Conservation (phyloP, 805 yeast genomes). For the Cyberlindnera subsufficiens region DNA sequence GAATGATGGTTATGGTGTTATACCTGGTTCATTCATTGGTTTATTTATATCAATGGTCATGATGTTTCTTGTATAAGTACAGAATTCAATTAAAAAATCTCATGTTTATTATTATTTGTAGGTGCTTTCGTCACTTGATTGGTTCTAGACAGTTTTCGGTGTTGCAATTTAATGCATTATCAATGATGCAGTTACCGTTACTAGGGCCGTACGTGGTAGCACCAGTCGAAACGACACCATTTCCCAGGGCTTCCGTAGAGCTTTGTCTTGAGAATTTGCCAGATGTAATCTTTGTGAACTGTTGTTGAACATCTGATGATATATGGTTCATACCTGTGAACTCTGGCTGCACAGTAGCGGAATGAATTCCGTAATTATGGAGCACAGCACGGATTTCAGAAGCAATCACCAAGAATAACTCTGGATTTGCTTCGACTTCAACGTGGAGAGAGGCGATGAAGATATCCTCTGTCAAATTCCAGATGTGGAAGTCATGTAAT, state of each 20-base stretch:
- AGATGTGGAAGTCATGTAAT: conserved; percentile 92
- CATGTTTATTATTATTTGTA: too few relatives aligned
- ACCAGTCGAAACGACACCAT: conserved; percentile 6
- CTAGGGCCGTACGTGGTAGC: conserved; percentile 29
- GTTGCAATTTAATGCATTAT: conserved; percentile 47
- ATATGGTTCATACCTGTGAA: conserved; percentile 38
- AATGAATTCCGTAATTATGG: conserved; percentile 81
- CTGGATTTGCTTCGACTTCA: conserved; percentile 61
- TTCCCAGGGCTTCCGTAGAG: conserved; percentile 10
- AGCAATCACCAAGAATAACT: conserved; percentile 64
- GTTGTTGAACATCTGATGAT: conserved; percentile 26
- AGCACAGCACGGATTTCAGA: conserved; percentile 69
- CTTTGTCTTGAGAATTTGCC: conserved; percentile 23
- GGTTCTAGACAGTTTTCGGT: conserved; percentile 35
- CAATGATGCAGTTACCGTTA: conserved; percentile 40
- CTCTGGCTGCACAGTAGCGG: conserved; percentile 96
- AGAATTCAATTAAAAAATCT: neutral
- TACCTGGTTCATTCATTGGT: too few relatives aligned
- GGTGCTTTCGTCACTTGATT: neutral
- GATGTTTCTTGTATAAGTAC: neutral
- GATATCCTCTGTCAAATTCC: conserved; percentile 89
- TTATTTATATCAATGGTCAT: neutral
- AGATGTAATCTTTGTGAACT: conserved; percentile 28
- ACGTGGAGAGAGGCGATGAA: conserved; percentile 88
- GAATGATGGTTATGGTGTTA: neutral